Percentiles rank a stretch among this genome's conserved stretches.
These are phyloP conservation scores for Rhexocercosporidium sp. DNA, from an alignment of 2,329 filamentous ascomycete species.

Conservation along the genomic window DNA sequence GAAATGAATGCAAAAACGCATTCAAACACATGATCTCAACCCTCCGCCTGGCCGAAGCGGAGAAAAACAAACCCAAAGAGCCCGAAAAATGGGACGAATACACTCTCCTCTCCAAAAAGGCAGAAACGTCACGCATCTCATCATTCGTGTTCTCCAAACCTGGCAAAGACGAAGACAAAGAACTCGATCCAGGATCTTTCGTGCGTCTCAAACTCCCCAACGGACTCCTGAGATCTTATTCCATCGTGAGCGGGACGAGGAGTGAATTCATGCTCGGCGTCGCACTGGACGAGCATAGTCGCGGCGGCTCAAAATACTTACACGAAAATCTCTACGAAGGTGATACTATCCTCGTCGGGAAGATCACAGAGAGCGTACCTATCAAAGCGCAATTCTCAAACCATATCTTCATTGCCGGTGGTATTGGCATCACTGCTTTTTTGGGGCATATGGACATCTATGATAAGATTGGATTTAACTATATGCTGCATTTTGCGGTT, in stretches of 20 bases:
- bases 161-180: conserved; percentile 38
- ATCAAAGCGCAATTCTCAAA: conserved; percentile 51
- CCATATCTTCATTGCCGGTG: conserved; percentile 63
- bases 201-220: conserved; percentile 61
- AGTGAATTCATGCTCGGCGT: conserved; percentile 62
- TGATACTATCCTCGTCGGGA: conserved; percentile 55
- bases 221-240: conserved; percentile 63
- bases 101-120: conserved; percentile 52
- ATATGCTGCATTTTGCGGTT: conserved; percentile 64
- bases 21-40: conserved; percentile 60
- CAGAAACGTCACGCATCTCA: conserved; percentile 55
- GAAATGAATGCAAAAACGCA: conserved; percentile 53
- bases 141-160: conserved; percentile 58
- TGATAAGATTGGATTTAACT: conserved; percentile 53
- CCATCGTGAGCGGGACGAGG: conserved; percentile 57
- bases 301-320: conserved; percentile 66
- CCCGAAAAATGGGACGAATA: conserved; percentile 45
- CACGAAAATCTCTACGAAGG: conserved; percentile 55
- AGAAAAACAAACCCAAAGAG: conserved; percentile 36
- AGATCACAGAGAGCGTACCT: conserved; percentile 56
- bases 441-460: conserved; percentile 53
- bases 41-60: conserved; percentile 39
- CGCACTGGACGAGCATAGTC: conserved; percentile 57
- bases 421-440: conserved; percentile 71
- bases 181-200: conserved; percentile 55